Percentiles rank a stretch among this genome's conserved stretches.
Conservation (phyloP, 2,329 filamentous ascomycete genomes). For the Neofusicoccum parvum region DNA sequence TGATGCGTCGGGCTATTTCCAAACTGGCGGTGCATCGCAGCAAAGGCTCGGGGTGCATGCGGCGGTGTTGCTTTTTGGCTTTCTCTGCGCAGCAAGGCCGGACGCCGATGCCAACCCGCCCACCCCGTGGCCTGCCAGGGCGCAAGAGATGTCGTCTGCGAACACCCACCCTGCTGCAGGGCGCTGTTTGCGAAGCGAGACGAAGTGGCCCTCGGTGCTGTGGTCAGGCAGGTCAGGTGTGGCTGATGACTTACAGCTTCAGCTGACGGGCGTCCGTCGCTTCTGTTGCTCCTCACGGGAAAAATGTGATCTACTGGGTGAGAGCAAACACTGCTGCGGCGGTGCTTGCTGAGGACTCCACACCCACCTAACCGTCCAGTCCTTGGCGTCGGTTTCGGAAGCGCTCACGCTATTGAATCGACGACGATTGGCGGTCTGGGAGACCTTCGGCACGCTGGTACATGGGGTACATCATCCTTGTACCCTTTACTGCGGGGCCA, state of each 20-base stretch:
- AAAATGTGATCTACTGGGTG: not conserved
- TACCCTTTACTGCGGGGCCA: not conserved
- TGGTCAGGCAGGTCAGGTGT: not conserved
- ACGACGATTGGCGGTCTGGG: not conserved
- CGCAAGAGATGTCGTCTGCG: not conserved
- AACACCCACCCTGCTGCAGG: not conserved
- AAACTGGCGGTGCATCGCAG: not conserved
- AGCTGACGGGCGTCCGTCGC: slow-evolving; percentile 9
- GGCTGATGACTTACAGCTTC: slow-evolving; percentile 4
- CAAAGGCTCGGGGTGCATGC: not conserved
- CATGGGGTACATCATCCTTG: slow-evolving; percentile 6
- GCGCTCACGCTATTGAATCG: not conserved
- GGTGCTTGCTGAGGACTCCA: not conserved
- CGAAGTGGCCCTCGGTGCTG: not conserved
- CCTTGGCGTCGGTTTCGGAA: not conserved
- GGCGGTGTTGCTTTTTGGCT: not conserved
- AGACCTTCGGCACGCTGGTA: not conserved
- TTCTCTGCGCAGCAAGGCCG: not conserved
- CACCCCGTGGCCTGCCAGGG: not conserved
- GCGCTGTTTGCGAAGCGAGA: slow-evolving; percentile 3
- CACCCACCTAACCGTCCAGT: not conserved
- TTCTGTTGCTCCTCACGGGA: not conserved
- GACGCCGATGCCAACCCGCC: not conserved
- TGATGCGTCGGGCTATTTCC: not conserved
- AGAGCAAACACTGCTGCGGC: not conserved